phyloP scores from a whole-genome alignment of 2,329 filamentous ascomycete genomes.

The Aspergillus viridinutans region DNA sequence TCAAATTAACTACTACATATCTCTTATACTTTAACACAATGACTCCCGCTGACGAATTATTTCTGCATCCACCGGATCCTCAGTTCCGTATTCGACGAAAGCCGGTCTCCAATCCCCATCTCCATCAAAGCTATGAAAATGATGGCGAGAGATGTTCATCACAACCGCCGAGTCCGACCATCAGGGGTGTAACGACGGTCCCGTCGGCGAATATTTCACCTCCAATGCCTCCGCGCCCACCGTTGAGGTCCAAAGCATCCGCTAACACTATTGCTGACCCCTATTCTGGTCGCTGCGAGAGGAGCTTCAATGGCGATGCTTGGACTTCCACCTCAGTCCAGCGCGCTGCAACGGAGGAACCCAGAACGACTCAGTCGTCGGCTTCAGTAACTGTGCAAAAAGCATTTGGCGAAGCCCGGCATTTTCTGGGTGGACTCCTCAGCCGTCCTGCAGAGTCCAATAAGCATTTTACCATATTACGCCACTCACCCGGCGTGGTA shows the following conservation, averaged over 20 bases:
- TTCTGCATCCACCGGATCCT: background rate
- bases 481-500: conserved; percentile 61
- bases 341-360: background rate
- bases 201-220: background rate
- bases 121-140: background rate
- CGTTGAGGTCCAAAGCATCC: background rate
- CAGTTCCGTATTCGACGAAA: conserved; percentile 4
- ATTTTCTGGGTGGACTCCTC: conserved; percentile 63
- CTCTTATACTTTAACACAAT: background rate
- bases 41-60: background rate
- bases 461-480: conserved; percentile 62
- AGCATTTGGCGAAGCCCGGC: conserved; percentile 52
- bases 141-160: background rate
- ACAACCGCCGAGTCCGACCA: background rate
- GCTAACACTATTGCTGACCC: background rate
- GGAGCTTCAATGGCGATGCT: background rate
- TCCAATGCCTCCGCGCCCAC: background rate
- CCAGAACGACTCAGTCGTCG: conserved; percentile 6
- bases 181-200: background rate
- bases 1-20: background rate
- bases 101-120: background rate
- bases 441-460: conserved; percentile 61
- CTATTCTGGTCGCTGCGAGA: background rate
- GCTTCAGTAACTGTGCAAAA: conserved; percentile 22
- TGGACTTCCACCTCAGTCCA: conserved; percentile 2